phyloP scores from a whole-genome alignment of 129 eudicot species.

The Flaveria linearis region DNA sequence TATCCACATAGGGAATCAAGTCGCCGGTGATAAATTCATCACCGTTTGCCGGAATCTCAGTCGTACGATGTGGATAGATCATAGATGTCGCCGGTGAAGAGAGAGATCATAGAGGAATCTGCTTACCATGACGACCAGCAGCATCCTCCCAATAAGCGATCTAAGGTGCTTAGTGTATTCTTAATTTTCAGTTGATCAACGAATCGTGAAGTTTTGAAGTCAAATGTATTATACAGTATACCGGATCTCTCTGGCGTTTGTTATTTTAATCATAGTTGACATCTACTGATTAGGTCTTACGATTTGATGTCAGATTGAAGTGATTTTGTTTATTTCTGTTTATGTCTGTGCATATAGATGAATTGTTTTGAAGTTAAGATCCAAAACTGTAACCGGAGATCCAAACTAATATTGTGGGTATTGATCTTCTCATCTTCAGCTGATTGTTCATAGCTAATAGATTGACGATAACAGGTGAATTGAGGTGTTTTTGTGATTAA shows the following conservation, averaged over 20 bases:
- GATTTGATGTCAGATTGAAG: not conserved
- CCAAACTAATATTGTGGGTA: not conserved
- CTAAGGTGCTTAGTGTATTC: constrained; percentile 43
- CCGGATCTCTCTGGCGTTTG: constrained; percentile 16
- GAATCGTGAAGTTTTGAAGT: constrained; percentile 13
- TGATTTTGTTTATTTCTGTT: not conserved
- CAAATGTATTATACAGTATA: not conserved
- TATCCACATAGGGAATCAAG: not conserved
- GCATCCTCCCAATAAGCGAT: constrained; percentile 59
- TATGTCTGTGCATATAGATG: not conserved
- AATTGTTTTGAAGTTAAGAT: not conserved
- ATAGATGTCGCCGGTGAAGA: constrained; percentile 55
- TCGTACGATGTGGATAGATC: constrained; percentile 29
- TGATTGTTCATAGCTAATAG: not conserved
- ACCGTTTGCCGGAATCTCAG: constrained; percentile 27
- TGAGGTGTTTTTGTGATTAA: constrained; percentile 10
- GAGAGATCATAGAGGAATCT: constrained; percentile 43
- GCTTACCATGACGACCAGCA: constrained; percentile 42
- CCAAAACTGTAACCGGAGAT: not conserved
- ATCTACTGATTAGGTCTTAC: not conserved
- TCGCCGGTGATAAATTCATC: not conserved
- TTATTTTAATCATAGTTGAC: not conserved
- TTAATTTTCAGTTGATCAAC: not conserved
- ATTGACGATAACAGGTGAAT: not conserved
- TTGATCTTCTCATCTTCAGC: not conserved